phyloP scores from a whole-genome alignment of 2,329 filamentous ascomycete genomes.

The Ascomycota sp. region DNA sequence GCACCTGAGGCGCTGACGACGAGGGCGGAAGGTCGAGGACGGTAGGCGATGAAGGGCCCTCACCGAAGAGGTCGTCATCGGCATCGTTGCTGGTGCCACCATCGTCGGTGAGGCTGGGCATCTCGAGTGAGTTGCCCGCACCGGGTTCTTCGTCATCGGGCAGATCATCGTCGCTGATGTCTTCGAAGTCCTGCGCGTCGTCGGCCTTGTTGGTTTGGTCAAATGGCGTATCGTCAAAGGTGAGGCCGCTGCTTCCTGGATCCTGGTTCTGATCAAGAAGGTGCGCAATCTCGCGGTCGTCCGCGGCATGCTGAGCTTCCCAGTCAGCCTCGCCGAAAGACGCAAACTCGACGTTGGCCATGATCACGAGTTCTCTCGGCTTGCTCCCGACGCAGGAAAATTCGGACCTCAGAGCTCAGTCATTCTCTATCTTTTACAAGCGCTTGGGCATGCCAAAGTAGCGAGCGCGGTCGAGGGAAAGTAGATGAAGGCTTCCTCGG shows the following conservation, averaged over 20 bases:
- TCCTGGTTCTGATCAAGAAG: slow-evolving; percentile 21
- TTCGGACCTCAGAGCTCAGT: too few relatives aligned
- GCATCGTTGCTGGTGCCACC: slow-evolving; percentile 35
- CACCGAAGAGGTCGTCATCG: slow-evolving; percentile 45
- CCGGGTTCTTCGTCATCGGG: slow-evolving; percentile 54
- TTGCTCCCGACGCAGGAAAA: slow-evolving; percentile 1
- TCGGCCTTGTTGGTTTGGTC: slow-evolving; percentile 63
- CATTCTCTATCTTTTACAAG: too few relatives aligned
- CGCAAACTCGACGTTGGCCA: slow-evolving; percentile 14
- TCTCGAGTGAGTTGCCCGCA: slow-evolving; percentile 19
- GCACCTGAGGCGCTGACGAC: slow-evolving; percentile 22
- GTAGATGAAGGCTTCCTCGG: too few relatives aligned
- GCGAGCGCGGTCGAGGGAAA: too few relatives aligned
- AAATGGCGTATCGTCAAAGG: slow-evolving; percentile 24
- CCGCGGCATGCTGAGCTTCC: slow-evolving; percentile 23
- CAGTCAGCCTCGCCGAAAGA: slow-evolving; percentile 14
- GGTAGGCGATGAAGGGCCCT: slow-evolving; percentile 28
- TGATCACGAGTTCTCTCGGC: slow-evolving; percentile 7
- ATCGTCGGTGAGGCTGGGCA: slow-evolving; percentile 35
- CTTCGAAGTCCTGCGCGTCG: slow-evolving; percentile 74
- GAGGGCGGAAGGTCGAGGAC: slow-evolving; percentile 19
- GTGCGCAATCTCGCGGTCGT: slow-evolving; percentile 24
- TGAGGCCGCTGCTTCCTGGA: slow-evolving; percentile 15
- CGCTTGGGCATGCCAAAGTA: too few relatives aligned
- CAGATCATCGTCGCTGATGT: slow-evolving; percentile 79